Conservation (phyloP, 768 basidiomycete species). For the Amylocystis lapponica region DNA sequence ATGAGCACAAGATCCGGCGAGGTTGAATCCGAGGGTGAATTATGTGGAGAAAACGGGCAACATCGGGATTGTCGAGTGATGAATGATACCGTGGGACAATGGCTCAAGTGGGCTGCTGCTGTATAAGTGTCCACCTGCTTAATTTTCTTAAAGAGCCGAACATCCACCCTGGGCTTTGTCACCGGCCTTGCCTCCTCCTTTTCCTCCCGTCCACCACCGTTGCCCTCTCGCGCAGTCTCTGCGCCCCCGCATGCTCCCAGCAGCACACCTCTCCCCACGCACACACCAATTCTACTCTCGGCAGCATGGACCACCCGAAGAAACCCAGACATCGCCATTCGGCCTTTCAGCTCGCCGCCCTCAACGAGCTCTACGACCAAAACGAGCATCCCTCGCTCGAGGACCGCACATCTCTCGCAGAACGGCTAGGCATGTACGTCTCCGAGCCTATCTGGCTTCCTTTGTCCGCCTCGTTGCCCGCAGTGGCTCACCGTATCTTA, state of each 20-base stretch:
- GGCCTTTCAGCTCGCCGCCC: constrained; percentile 62
- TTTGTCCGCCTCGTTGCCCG: neutral
- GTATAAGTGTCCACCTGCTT: constrained; percentile 18
- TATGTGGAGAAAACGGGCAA: too few species aligned
- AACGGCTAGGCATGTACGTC: constrained; percentile 64
- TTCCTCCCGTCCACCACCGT: constrained; percentile 8
- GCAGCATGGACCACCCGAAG: constrained; percentile 45
- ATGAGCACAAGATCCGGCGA: too few species aligned
- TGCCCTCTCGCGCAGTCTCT: constrained; percentile 9
- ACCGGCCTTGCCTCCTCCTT: constrained; percentile 2
- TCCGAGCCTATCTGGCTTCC: neutral
- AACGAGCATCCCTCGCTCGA: constrained; percentile 72
- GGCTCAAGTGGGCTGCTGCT: constrained; percentile 12
- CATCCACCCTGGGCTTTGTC: constrained; percentile 5
- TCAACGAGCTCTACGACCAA: constrained; percentile 75
- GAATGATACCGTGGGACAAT: constrained; percentile 15
- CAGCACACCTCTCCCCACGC: constrained; percentile 5
- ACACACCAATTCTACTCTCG: constrained; percentile 11
- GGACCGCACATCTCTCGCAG: constrained; percentile 60
- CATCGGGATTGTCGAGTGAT: constrained; percentile 16
- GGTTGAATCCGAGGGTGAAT: too few species aligned
- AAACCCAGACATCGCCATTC: constrained; percentile 78
- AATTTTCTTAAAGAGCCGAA: constrained; percentile 15
- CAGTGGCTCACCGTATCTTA: constrained; percentile 11
- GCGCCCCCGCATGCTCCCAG: constrained; percentile 8